These are phyloP conservation scores for Quercus bicolor DNA, from an alignment of 306 rosid genomes.

Conservation along the genomic window DNA sequence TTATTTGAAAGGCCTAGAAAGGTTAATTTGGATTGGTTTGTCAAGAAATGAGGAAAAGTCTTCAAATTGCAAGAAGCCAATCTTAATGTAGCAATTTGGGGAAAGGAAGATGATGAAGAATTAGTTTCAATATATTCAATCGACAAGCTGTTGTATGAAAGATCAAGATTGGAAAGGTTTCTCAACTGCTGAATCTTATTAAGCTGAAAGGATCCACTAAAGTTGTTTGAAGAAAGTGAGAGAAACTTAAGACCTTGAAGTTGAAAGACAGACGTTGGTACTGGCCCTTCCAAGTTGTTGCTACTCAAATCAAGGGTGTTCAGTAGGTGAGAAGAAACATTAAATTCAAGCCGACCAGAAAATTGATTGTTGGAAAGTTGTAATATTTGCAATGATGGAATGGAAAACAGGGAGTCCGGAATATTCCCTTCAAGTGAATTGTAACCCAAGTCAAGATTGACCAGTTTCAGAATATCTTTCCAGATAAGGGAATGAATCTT, in stretches of 20 bases:
- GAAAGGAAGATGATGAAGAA: slow-evolving; percentile 3
- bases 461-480: slow-evolving; percentile 20
- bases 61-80: slow-evolving; percentile 36
- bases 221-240: slow-evolving; percentile 37
- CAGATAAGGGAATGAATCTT: slow-evolving; percentile 21
- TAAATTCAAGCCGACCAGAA: background rate
- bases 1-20: slow-evolving; percentile 45
- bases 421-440: slow-evolving; percentile 26
- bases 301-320: background rate
- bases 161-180: slow-evolving; percentile 32
- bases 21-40: background rate
- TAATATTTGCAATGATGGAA: slow-evolving; percentile 13
- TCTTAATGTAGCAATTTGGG: background rate
- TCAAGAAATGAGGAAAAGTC: slow-evolving; percentile 32
- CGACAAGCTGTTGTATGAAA: slow-evolving; percentile 32
- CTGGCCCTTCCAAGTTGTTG: slow-evolving; percentile 32
- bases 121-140: background rate
- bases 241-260: slow-evolving; percentile 13
- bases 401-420: slow-evolving; percentile 30
- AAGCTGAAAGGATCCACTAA: slow-evolving; percentile 28
- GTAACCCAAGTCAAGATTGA: slow-evolving; percentile 7
- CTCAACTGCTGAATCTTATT: background rate
- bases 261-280: slow-evolving; percentile 18
- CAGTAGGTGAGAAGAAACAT: background rate
- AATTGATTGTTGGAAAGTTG: slow-evolving; percentile 18